These are phyloP conservation scores for Acorus gramineus DNA, from an alignment of 106 monocot genomes.

Conservation along the genomic window DNA sequence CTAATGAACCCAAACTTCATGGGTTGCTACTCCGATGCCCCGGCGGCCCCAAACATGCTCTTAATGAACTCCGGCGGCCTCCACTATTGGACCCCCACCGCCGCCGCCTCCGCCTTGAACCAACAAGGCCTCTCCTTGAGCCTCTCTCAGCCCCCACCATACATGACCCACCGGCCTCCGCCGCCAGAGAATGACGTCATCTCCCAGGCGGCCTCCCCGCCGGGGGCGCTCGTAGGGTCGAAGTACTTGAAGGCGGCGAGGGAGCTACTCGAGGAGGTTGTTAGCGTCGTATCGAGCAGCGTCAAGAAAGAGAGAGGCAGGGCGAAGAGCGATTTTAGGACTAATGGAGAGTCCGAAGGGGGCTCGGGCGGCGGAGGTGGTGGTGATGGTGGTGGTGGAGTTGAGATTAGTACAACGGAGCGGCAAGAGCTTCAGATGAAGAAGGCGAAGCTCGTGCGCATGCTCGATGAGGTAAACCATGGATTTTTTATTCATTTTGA, in stretches of 20 bases:
- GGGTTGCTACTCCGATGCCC: constrained; percentile 25
- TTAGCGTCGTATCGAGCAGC: constrained; percentile 42
- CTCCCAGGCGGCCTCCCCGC: too few species aligned
- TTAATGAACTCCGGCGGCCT: constrained; percentile 30
- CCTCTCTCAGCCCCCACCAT: constrained; percentile 22
- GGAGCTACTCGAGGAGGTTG: constrained; percentile 59
- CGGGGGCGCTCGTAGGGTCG: too few species aligned
- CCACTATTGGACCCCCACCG: constrained; percentile 1
- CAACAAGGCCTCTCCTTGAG: constrained; percentile 50
- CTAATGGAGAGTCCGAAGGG: constrained; percentile 4
- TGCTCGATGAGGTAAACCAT: constrained; percentile 75
- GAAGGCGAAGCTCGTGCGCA: constrained; percentile 84
- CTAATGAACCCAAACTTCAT: constrained; percentile 63
- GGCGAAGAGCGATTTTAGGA: constrained; percentile 4
- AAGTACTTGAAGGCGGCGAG: too few species aligned
- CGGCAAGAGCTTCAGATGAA: constrained; percentile 92
- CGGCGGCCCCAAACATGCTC: constrained; percentile 42
- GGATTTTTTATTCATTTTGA: neutral
- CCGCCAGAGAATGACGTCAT: too few species aligned
- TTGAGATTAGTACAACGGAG: constrained; percentile 59
- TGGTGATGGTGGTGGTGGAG: constrained; percentile 4
- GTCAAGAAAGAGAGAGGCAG: constrained; percentile 10
- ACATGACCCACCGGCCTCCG: too few species aligned
- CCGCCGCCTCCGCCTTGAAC: neutral
- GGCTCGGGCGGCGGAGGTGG: neutral